Evolutionary conservation across 1,284 basidiomycete species (phyloP).

Genomic region (Malassezia slooffiae): DNA sequence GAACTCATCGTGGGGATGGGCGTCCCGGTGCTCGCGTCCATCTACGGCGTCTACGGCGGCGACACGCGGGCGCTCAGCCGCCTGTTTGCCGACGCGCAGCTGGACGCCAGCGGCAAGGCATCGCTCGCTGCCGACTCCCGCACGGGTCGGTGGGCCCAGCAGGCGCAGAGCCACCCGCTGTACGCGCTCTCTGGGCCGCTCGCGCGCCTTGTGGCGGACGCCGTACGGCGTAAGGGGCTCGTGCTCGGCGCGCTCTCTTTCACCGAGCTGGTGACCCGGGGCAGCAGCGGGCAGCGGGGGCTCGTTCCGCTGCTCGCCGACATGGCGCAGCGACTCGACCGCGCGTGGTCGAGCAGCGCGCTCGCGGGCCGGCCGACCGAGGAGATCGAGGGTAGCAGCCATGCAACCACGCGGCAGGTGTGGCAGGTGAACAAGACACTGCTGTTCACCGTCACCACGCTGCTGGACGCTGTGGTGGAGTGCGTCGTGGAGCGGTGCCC

Average conservation of each 20-base stretch:
- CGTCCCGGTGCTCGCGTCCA: not conserved
- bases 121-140: not conserved
- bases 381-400: not conserved
- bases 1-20: conserved; percentile 2
- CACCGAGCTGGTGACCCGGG: too few relatives aligned
- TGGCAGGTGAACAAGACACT: conserved; percentile 40
- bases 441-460: conserved; percentile 39
- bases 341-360: conserved; percentile 1
- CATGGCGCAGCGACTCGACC: not conserved
- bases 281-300: too few relatives aligned
- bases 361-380: conserved; percentile 6
- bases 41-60: conserved; percentile 3
- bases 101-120: not conserved
- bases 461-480: conserved; percentile 40
- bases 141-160: not conserved
- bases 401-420: conserved; percentile 16
- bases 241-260: not conserved
- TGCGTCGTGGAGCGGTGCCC: conserved; percentile 40
- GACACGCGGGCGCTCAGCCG: not conserved
- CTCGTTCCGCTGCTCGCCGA: not conserved
- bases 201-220: conserved; percentile 28
- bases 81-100: not conserved
- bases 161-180: conserved; percentile 12
- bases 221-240: conserved; percentile 14
- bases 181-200: conserved; percentile 32